These are phyloP conservation scores for Chrysanthemum seticuspe DNA, from an alignment of 129 eudicot species.

Conservation along the genomic window DNA sequence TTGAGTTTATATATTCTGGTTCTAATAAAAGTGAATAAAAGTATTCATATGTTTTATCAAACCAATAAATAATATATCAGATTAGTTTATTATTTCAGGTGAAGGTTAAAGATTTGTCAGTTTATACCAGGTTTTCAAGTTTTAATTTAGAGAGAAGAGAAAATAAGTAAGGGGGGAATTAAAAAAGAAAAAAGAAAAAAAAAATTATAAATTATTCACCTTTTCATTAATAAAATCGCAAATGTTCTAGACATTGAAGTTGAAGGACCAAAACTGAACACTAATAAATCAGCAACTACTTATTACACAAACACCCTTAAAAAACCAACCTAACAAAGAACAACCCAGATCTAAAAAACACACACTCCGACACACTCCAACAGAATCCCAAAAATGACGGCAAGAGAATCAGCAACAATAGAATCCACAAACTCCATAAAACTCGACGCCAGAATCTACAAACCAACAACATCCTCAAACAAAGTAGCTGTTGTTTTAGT, in stretches of 20 bases:
- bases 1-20: no score
- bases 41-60: no score
- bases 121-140: no score
- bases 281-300: not conserved
- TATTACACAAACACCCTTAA: not conserved
- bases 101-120: no score
- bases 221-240: no score
- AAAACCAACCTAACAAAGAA: not conserved
- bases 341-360: constrained; percentile 19
- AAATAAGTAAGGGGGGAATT: no score
- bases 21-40: no score
- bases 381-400: constrained; percentile 33
- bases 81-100: no score
- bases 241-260: not conserved
- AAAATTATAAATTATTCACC: no score
- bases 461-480: constrained; percentile 15
- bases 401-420: constrained; percentile 52
- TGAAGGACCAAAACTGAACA: not conserved
- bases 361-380: not conserved
- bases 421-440: constrained; percentile 44
- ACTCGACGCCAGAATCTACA: constrained; percentile 57
- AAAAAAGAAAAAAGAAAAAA: no score
- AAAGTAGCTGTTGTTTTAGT: constrained; percentile 47
- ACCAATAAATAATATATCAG: no score
- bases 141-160: no score